Percentiles rank a stretch among this genome's conserved stretches.
phyloP scores from a whole-genome alignment of 208 protist genomes.

The Leishmania arabica region DNA sequence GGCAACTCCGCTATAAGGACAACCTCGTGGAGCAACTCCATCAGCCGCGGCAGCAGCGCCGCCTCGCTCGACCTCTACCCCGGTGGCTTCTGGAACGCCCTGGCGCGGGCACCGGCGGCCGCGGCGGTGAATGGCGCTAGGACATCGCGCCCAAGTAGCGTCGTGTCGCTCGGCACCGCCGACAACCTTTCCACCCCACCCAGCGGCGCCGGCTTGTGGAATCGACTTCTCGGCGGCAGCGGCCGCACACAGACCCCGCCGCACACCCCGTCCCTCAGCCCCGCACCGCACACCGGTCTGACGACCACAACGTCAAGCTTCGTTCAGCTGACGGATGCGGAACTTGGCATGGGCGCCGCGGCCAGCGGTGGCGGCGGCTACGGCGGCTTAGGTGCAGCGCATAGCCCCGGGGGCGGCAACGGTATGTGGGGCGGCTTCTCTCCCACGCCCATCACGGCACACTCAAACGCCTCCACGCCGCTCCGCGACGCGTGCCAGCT shows the following conservation, averaged over 20 bases:
- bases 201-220: constrained; percentile 23
- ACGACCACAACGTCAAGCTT: constrained; percentile 26
- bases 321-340: constrained; percentile 31
- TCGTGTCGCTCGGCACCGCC: constrained; percentile 12
- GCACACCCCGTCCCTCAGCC: neutral
- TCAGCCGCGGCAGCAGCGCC: constrained; percentile 23
- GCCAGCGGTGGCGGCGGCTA: neutral
- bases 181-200: constrained; percentile 20
- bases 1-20: neutral
- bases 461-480: constrained; percentile 8
- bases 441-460: neutral
- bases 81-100: constrained; percentile 27
- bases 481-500: constrained; percentile 7
- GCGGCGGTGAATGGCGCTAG: neutral
- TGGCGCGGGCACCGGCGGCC: neutral
- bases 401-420: neutral
- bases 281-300: constrained; percentile 8
- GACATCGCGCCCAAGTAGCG: neutral
- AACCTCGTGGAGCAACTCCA: constrained; percentile 2
- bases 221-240: constrained; percentile 17
- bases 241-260: constrained; percentile 13
- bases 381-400: neutral
- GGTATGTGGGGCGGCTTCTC: neutral
- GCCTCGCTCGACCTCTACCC: constrained; percentile 29
- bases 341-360: constrained; percentile 16